These are phyloP conservation scores for Lunasporangiospora selenospora DNA, from an alignment of 192 early-diverging fungal genomes.

Conservation along the genomic window DNA sequence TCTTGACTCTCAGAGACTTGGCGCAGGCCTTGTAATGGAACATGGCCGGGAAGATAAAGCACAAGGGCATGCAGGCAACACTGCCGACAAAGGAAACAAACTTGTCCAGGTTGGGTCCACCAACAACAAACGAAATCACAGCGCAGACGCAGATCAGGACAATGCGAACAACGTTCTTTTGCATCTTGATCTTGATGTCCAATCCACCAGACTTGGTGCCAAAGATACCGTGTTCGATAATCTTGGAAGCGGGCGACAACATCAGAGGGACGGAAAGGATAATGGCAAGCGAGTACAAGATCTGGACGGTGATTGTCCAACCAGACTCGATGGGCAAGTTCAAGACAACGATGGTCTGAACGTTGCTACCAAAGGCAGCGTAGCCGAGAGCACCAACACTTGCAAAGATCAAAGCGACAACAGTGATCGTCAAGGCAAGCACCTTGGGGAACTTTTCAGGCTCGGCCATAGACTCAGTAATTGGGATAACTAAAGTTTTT, in stretches of 20 bases:
- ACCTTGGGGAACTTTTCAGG: slow-evolving; percentile 61
- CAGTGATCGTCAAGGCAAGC: slow-evolving; percentile 50
- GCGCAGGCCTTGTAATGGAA: slow-evolving; percentile 70
- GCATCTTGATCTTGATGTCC: slow-evolving; percentile 69
- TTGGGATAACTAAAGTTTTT: slow-evolving; percentile 61
- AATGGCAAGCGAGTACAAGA: slow-evolving; percentile 79
- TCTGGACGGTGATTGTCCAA: slow-evolving; percentile 64
- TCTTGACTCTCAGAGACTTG: slow-evolving; percentile 29
- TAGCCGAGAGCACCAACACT: slow-evolving; percentile 63
- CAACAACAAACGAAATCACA: slow-evolving; percentile 63
- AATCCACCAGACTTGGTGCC: slow-evolving; percentile 58
- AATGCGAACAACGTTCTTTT: slow-evolving; percentile 72
- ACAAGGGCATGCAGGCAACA: slow-evolving; percentile 76
- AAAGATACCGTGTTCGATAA: slow-evolving; percentile 71
- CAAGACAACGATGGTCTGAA: slow-evolving; percentile 76
- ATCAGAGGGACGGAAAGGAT: slow-evolving; percentile 76
- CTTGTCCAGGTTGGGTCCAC: slow-evolving; percentile 69
- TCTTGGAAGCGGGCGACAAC: slow-evolving; percentile 75
- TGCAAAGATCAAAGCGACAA: slow-evolving; percentile 53
- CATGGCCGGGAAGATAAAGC: slow-evolving; percentile 78
- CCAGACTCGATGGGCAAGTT: slow-evolving; percentile 66
- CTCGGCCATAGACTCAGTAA: slow-evolving; percentile 63
- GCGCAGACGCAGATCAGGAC: slow-evolving; percentile 64
- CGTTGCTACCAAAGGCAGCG: slow-evolving; percentile 68
- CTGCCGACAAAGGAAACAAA: slow-evolving; percentile 83